Evolutionary conservation across 352 stramenopile genomes (phyloP).

Genomic region (Phytophthora hybrid): DNA sequence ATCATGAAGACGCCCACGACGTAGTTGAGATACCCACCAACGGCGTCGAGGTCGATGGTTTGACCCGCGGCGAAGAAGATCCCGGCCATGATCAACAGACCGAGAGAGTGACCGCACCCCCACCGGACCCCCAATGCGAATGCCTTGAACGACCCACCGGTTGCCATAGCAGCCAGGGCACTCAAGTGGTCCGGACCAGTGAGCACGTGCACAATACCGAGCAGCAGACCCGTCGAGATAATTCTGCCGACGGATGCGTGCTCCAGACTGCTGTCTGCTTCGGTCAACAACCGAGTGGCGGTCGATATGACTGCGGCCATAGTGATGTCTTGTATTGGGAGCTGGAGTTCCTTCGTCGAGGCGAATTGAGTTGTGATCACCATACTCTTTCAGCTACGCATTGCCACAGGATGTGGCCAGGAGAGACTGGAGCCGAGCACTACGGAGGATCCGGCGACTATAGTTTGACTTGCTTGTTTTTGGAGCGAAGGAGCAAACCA

Average conservation of each 20-base stretch:
- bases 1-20: conserved; percentile 71
- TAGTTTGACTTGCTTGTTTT: background rate
- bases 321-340: background rate
- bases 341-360: background rate
- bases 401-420: background rate
- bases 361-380: background rate
- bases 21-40: conserved; percentile 53
- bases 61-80: conserved; percentile 64
- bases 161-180: conserved; percentile 76
- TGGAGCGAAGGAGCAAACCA: background rate
- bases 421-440: background rate
- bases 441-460: background rate
- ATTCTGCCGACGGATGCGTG: conserved; percentile 49
- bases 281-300: conserved; percentile 19
- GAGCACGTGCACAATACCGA: conserved; percentile 58
- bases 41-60: conserved; percentile 45
- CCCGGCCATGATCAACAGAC: conserved; percentile 75
- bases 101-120: conserved; percentile 84
- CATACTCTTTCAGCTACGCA: background rate
- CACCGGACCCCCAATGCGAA: conserved; percentile 84
- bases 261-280: conserved; percentile 40
- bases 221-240: conserved; percentile 50
- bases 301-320: conserved; percentile 22
- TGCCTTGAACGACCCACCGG: conserved; percentile 56
- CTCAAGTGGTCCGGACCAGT: conserved; percentile 79